Conservation (phyloP, 148 eudicot genomes). For the Dysphania ambrosioides region DNA sequence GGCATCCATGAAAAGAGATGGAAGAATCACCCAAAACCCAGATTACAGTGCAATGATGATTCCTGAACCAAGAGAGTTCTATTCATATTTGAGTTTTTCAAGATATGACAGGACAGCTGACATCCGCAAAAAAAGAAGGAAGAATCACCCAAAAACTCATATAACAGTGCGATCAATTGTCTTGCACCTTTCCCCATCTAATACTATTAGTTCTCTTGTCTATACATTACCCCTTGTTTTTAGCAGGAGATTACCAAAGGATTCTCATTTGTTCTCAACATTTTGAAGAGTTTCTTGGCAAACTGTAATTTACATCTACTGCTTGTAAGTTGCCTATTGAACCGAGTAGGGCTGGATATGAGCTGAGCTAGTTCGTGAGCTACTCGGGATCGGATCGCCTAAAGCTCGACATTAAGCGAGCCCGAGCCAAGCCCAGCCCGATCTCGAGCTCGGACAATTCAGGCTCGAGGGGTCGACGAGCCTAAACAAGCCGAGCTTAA, state of each 20-base stretch:
- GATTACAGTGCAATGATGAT: not conserved
- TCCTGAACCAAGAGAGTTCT: not conserved
- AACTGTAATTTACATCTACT: not conserved
- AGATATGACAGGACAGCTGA: not conserved
- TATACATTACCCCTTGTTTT: not conserved
- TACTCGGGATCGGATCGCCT: too few species aligned
- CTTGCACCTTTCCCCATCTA: not conserved
- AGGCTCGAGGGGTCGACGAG: too few species aligned
- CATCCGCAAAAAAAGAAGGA: not conserved
- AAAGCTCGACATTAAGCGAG: too few species aligned
- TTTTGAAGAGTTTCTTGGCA: not conserved
- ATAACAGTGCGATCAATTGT: not conserved
- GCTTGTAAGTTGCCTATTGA: not conserved
- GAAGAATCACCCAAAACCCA: not conserved
- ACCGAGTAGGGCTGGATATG: too few species aligned
- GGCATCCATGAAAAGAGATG: not conserved
- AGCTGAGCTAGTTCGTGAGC: too few species aligned
- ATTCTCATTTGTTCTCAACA: not conserved
- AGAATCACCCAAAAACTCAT: not conserved
- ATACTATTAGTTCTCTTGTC: not conserved
- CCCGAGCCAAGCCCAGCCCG: too few species aligned
- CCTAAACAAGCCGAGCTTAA: too few species aligned
- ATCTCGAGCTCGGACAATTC: too few species aligned
- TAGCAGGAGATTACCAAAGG: not conserved
- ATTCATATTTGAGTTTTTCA: not conserved